These are phyloP conservation scores for Leishmania arabica DNA, from an alignment of 208 protist genomes.

Conservation along the genomic window DNA sequence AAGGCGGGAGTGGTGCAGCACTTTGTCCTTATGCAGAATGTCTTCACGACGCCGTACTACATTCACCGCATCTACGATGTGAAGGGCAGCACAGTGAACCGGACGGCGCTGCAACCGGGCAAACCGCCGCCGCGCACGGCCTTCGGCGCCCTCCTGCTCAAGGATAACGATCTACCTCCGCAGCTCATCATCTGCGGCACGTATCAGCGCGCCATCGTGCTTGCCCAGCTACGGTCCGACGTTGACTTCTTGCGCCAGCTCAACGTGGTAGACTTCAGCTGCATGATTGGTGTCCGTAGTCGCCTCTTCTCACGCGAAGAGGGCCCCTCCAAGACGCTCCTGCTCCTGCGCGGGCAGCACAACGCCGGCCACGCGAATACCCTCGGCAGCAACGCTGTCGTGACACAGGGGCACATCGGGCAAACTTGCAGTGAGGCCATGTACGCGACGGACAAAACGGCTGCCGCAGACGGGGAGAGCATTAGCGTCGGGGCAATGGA, in stretches of 20 bases:
- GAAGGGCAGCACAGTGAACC: conserved; percentile 90
- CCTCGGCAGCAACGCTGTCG: conserved; percentile 9
- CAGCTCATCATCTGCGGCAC: conserved; percentile 84
- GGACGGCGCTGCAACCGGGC: conserved; percentile 53
- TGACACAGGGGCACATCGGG: not conserved
- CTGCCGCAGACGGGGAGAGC: conserved; percentile 20
- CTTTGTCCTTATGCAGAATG: conserved; percentile 95
- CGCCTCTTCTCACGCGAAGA: conserved; percentile 71
- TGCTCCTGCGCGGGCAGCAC: conserved; percentile 35
- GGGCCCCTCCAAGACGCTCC: conserved; percentile 61
- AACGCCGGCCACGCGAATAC: conserved; percentile 7
- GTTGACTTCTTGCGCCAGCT: conserved; percentile 72
- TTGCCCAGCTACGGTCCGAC: conserved; percentile 88
- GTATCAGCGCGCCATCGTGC: conserved; percentile 73
- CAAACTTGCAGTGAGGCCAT: conserved; percentile 14
- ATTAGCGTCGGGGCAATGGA: conserved; percentile 10
- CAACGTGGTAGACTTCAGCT: conserved; percentile 93
- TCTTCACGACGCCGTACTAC: conserved; percentile 87
- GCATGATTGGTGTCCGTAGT: conserved; percentile 91
- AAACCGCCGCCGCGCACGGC: conserved; percentile 67
- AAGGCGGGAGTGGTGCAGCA: conserved; percentile 47
- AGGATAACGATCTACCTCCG: conserved; percentile 88
- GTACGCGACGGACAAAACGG: conserved; percentile 22
- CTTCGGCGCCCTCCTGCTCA: conserved; percentile 82
- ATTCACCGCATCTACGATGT: conserved; percentile 93